Percentiles rank a stretch among this genome's conserved stretches.
phyloP scores from a whole-genome alignment of 208 protist genomes.

The Leishmania arabica region DNA sequence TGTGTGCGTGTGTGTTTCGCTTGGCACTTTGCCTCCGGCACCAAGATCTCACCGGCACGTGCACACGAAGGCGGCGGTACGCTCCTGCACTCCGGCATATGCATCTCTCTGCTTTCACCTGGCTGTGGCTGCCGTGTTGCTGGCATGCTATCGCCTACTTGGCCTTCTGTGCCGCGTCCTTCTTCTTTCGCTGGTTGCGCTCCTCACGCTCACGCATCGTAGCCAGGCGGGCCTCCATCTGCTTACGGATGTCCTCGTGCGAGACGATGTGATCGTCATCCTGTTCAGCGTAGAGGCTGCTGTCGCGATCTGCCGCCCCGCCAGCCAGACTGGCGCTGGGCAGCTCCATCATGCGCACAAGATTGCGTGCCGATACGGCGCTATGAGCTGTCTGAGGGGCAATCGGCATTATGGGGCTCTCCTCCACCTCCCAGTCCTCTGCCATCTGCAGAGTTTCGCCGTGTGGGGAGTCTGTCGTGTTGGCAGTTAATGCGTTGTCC shows the following conservation, averaged over 20 bases:
- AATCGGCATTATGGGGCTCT: conserved; percentile 47
- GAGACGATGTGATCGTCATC: conserved; percentile 83
- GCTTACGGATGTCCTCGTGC: conserved; percentile 78
- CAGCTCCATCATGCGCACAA: conserved; percentile 71
- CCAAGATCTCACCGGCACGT: not conserved
- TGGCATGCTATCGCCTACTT: not conserved
- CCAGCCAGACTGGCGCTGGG: conserved; percentile 74
- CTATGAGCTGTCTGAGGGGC: conserved; percentile 49
- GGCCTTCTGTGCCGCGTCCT: conserved; percentile 28
- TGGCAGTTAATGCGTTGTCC: conserved; percentile 32
- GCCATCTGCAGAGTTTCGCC: conserved; percentile 26
- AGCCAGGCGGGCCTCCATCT: conserved; percentile 81
- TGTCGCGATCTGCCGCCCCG: conserved; percentile 23
- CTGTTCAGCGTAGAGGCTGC: conserved; percentile 39
- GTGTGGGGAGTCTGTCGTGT: conserved; percentile 28
- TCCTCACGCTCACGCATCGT: conserved; percentile 84
- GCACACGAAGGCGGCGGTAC: not conserved
- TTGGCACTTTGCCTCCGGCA: not conserved
- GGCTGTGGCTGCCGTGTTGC: not conserved
- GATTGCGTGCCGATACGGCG: conserved; percentile 55
- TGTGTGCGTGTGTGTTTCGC: not conserved
- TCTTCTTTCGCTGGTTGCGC: conserved; percentile 63
- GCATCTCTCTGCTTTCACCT: not conserved
- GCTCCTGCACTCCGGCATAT: not conserved
- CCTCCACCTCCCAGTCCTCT: conserved; percentile 32